phyloP scores from a whole-genome alignment of 768 basidiomycete genomes.

The Termitomyces sp. region DNA sequence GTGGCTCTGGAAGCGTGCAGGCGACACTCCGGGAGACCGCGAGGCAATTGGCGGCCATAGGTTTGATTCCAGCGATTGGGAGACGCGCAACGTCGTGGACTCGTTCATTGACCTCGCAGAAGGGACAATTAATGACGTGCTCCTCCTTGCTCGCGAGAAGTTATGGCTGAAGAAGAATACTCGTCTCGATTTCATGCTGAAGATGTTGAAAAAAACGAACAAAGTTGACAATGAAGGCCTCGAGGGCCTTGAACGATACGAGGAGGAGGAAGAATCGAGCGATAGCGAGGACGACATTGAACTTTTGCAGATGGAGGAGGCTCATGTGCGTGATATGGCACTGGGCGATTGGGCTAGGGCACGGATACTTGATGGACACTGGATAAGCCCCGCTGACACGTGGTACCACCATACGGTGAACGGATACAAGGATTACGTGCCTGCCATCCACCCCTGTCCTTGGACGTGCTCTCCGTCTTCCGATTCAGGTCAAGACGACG shows the following conservation, averaged over 20 bases:
- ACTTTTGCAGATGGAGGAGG: constrained; percentile 34
- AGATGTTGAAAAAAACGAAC: constrained; percentile 19
- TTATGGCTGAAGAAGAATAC: constrained; percentile 64
- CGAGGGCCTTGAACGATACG: constrained; percentile 12
- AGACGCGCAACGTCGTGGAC: constrained; percentile 60
- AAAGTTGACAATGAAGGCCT: constrained; percentile 17
- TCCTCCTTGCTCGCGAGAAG: constrained; percentile 61
- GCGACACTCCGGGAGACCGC: constrained; percentile 39
- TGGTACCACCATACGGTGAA: constrained; percentile 43
- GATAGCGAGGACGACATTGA: constrained; percentile 41
- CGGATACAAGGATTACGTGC: constrained; percentile 30
- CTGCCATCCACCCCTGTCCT: constrained; percentile 53
- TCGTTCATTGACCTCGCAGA: constrained; percentile 73
- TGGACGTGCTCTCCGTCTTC: constrained; percentile 41
- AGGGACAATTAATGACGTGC: constrained; percentile 56
- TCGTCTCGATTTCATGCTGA: constrained; percentile 57
- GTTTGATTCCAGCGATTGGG: constrained; percentile 48
- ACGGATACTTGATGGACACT: constrained; percentile 69
- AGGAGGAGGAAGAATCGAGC: constrained; percentile 33
- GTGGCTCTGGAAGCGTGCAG: constrained; percentile 57
- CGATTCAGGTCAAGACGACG: constrained; percentile 13
- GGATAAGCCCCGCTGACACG: constrained; percentile 69
- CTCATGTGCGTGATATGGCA: constrained; percentile 46
- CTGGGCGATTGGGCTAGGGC: constrained; percentile 67
- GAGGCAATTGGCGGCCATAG: constrained; percentile 50